A percentile compares a stretch with the other conserved stretches of the same genome.
Evolutionary conservation across 176 grass and related monocot species (phyloP).

Genomic region (Paspalum vaginatum): DNA sequence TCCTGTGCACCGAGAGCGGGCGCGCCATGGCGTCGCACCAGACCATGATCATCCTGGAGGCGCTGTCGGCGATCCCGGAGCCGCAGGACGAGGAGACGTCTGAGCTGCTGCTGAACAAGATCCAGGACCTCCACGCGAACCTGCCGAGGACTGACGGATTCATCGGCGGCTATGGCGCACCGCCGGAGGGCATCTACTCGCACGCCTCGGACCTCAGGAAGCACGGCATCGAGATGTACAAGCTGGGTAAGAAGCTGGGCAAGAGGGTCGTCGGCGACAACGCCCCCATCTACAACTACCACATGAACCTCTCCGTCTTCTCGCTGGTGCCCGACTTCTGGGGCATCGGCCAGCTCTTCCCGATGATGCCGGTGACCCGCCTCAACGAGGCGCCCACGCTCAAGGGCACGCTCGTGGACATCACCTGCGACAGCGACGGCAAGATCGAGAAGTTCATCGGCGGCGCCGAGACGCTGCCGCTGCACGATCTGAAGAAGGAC

Average conservation of each 20-base stretch:
- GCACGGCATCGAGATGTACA: slow-evolving; percentile 34
- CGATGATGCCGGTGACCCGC: slow-evolving; percentile 42
- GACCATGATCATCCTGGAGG: slow-evolving; percentile 23
- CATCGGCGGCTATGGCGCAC: too few species aligned
- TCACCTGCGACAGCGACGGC: slow-evolving; percentile 50
- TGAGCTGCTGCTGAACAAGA: background rate
- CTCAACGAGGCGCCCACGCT: slow-evolving; percentile 20
- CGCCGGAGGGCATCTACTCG: background rate
- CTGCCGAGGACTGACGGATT: background rate
- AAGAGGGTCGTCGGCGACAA: background rate
- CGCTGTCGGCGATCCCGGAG: slow-evolving; percentile 17
- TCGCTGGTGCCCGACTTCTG: slow-evolving; percentile 31
- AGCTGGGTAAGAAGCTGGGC: background rate
- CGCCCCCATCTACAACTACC: slow-evolving; percentile 31
- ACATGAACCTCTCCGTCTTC: slow-evolving; percentile 58
- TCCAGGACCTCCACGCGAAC: background rate
- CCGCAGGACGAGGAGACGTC: background rate
- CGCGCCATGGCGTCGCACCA: slow-evolving; percentile 19
- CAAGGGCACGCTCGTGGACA: slow-evolving; percentile 33
- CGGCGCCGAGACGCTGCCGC: slow-evolving; percentile 9
- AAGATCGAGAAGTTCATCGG: slow-evolving; percentile 44
- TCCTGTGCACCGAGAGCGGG: slow-evolving; percentile 20
- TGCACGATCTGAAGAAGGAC: slow-evolving; percentile 26
- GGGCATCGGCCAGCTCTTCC: slow-evolving; percentile 37
- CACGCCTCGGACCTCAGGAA: background rate